Evolutionary conservation across 257 asterid genomes (phyloP), one percentile per base, ranked within the genome.

Genomic region (Ilex asprella): DNA sequence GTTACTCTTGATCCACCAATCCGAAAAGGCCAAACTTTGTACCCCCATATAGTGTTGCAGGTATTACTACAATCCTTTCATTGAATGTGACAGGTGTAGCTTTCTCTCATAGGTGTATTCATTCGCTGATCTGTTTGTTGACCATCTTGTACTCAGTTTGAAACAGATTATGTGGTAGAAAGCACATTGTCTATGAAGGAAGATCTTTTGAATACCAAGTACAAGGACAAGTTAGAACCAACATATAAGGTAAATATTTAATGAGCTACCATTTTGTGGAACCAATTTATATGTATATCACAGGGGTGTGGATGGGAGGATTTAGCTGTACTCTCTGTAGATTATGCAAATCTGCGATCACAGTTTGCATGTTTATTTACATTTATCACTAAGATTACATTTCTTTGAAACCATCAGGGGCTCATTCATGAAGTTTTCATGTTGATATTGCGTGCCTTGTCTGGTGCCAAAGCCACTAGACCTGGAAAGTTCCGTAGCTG

Each of bases 1-100:
- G 86, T 92, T 65, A 86, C 96, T 52, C 96, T 92, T 75, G 99
- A 92, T 71, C 99, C 99, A 51, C 99, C 99, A 29, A 92, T 92
- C 66, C 80, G 99, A 81, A 92, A 92, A 79, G 97, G 99, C 56
- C 99, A 92, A 78, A 89, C 97, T 49, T 67, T 92, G 73, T 92
- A 92, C 69, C 99, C 96, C 9, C 96, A 92, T 79, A 92, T 92
- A 49, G 97, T 92, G 59, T 70, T 92, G 84, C 99, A 92, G 99
- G 97, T 93, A 81, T 39, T 52, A 46, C 41, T 35, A 35, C 27
- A 21, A 21, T 21, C 27, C 27, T 21, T 49, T 6, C 3, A 2
- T 49, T 49, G 54, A 35, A 35, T 35, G 54, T 49, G 11, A 49
- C 16, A 3, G 5, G 2, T 7, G 54, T 49, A 49, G 16, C 54